phyloP scores from a whole-genome alignment of 768 basidiomycete species.

The Lactarius hatsudake region DNA sequence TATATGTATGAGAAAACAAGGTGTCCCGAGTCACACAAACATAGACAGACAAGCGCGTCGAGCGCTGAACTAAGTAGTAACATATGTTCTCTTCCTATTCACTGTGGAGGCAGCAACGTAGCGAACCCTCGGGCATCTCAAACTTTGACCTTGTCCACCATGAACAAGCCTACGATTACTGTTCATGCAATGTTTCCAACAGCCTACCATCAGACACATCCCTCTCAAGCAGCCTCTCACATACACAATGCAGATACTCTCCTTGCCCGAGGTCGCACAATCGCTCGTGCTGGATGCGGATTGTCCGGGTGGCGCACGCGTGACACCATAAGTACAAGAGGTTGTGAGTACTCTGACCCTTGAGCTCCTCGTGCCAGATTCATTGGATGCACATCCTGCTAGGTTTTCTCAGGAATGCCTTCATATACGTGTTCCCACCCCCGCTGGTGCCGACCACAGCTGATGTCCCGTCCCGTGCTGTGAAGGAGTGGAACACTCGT shows the following conservation, averaged over 20 bases:
- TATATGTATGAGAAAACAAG: not conserved
- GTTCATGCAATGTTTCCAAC: conserved; percentile 8
- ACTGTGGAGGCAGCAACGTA: too few relatives aligned
- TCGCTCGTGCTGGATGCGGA: conserved; percentile 13
- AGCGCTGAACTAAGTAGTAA: too few relatives aligned
- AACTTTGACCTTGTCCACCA: not conserved
- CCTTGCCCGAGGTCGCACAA: conserved; percentile 11
- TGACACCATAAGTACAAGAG: not conserved
- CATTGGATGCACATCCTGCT: not conserved
- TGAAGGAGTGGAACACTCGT: conserved; percentile 10
- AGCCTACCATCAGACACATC: not conserved
- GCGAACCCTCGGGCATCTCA: not conserved
- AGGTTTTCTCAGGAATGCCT: conserved; percentile 12
- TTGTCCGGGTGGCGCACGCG: conserved; percentile 7
- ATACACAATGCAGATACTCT: not conserved
- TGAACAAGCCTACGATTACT: conserved; percentile 1
- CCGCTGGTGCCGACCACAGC: conserved; percentile 1
- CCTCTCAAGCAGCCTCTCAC: not conserved
- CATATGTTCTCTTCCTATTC: too few relatives aligned
- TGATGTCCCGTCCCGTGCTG: not conserved
- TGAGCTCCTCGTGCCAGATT: not conserved
- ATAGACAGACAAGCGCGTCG: too few relatives aligned
- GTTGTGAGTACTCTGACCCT: conserved; percentile 1
- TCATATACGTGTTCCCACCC: conserved; percentile 9
- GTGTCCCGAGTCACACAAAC: not conserved